Percentiles rank a stretch among this genome's conserved stretches.
phyloP scores from a whole-genome alignment of 148 eudicot species.

The Pouteria glomerata region DNA sequence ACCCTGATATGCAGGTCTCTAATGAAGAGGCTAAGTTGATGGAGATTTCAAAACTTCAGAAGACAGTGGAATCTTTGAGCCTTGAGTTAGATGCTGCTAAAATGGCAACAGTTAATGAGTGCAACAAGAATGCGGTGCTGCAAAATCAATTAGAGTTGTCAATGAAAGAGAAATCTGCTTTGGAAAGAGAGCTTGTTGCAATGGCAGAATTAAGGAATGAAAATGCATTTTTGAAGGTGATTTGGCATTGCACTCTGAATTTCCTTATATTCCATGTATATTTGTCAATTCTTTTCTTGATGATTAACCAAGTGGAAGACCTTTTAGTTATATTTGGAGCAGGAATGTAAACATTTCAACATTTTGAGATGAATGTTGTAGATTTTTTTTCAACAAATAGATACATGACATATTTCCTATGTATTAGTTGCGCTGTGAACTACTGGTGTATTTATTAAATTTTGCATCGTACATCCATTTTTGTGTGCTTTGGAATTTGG shows the following conservation, averaged over 20 bases:
- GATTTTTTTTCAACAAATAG: not conserved
- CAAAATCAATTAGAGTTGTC: constrained; percentile 58
- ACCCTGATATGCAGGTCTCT: constrained; percentile 53
- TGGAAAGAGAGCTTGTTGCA: constrained; percentile 49
- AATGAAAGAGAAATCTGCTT: constrained; percentile 60
- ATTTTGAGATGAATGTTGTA: not conserved
- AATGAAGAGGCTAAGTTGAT: constrained; percentile 71
- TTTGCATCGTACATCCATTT: not conserved
- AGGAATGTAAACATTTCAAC: not conserved
- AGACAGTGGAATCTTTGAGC: constrained; percentile 50
- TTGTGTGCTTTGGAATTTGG: not conserved
- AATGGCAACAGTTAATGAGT: constrained; percentile 57
- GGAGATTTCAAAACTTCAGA: constrained; percentile 72
- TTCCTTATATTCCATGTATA: not conserved
- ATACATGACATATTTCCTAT: not conserved
- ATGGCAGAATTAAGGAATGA: constrained; percentile 58
- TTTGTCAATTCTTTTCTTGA: not conserved
- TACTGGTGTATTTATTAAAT: not conserved
- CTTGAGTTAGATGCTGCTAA: constrained; percentile 77
- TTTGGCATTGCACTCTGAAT: not conserved
- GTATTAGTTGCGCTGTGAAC: not conserved
- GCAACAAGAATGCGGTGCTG: constrained; percentile 57
- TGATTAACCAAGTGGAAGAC: constrained; percentile 1
- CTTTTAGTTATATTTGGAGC: not conserved
- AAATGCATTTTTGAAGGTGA: constrained; percentile 66